Base-by-base conservation (phyloP, 2,329 filamentous ascomycete species). In the Sarocladium oryzae region DNA sequence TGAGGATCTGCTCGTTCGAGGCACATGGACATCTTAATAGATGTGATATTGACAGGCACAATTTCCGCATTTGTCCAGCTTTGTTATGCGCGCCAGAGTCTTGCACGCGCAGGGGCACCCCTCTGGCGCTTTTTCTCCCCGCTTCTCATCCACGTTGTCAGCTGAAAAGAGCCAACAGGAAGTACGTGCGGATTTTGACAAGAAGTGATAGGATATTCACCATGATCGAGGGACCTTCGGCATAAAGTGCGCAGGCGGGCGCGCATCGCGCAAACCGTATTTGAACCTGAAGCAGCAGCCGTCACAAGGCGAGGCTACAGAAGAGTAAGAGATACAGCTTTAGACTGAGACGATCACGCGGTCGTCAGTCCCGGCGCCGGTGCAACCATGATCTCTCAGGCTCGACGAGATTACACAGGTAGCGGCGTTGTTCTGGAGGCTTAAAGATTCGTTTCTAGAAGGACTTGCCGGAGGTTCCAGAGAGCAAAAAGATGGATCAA, bases 41-140 rank as follows among this genome's bases (percentile, higher is more conserved):
- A 48, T 33, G 18, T 20, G 43, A 48, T 48, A 48, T 48, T 48
- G 43, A 48, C 43, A 48, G 43, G 43, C 43, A 48, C 43, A 48
- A 48, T 48, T 48, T 48, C 43, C 43, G 43, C 24, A 32, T 48
- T n/a, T 48, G 43, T 24, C 16, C 6, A 18, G 26, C 15, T n/a
- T 48, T 32, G n/a, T 48, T 16, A 48, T 48, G 43, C 43, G 43
- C 43, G 43, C 24, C 26, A 28, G 26, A 45, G n/a, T 45, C 11
- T 11, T 21, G 24, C 26, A 48, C 43, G 43, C 28, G 43, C 43
- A 48, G 26, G 40, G 26, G 13, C 13, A 16, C 10, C 33, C 33
- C 15, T n/a, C 16, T 32, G 9, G 33, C 9, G 11, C 11, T 4
- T 7, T 23, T 5, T 15, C 11, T 30, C 40, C 23, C 24, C 28